These are phyloP conservation scores for Starmerella powellii DNA, from an alignment of 805 yeast species.

Conservation along the genomic window DNA sequence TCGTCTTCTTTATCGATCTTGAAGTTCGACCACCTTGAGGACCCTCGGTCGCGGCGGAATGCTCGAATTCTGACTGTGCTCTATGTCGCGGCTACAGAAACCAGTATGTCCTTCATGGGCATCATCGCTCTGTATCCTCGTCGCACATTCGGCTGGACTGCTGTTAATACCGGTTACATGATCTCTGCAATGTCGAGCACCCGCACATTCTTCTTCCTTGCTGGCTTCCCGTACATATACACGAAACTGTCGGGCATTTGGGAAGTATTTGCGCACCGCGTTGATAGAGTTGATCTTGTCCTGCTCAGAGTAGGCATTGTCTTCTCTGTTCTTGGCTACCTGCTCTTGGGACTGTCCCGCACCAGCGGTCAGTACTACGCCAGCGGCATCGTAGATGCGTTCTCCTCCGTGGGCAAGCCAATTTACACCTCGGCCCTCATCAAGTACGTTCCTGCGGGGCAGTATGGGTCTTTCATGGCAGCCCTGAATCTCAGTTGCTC, in stretches of 20 bases:
- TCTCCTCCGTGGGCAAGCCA: constrained; percentile 25
- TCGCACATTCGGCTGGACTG: constrained; percentile 27
- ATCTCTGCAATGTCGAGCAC: constrained; percentile 24
- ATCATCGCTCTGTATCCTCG: constrained; percentile 25
- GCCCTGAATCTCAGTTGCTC: constrained; percentile 20
- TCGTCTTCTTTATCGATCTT: constrained; percentile 9
- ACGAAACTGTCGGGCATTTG: constrained; percentile 14
- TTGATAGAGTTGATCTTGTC: constrained; percentile 20
- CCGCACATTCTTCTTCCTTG: constrained; percentile 24
- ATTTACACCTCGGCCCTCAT: constrained; percentile 24
- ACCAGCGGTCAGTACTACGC: constrained; percentile 20
- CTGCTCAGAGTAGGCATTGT: constrained; percentile 22
- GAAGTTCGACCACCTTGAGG: constrained; percentile 15
- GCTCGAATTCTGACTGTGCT: constrained; percentile 20
- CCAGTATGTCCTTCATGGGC: constrained; percentile 14
- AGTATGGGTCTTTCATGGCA: constrained; percentile 27
- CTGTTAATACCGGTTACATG: constrained; percentile 27
- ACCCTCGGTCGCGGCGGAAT: constrained; percentile 17
- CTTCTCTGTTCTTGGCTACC: constrained; percentile 22
- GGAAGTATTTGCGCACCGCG: constrained; percentile 17
- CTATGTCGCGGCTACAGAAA: constrained; percentile 19
- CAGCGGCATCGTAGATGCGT: constrained; percentile 24
- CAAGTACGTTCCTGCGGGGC: constrained; percentile 25
- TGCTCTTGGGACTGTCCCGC: constrained; percentile 21
- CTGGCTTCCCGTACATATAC: constrained; percentile 23